phyloP scores from a whole-genome alignment of 2,329 filamentous ascomycete genomes.

The Pseudogymnoascus sp. region DNA sequence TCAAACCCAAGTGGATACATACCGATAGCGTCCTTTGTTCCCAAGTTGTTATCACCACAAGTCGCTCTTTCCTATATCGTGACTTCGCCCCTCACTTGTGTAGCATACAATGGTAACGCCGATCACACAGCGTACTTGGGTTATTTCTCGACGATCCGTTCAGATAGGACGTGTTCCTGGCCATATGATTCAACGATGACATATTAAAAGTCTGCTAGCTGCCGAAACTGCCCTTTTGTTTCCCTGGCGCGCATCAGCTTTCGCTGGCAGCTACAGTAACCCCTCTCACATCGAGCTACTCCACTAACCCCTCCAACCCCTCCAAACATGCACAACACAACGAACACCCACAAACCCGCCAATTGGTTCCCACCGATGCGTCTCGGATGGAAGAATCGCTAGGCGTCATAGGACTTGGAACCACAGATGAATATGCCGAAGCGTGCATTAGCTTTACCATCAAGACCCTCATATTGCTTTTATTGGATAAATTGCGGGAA shows the following conservation, averaged over 20 bases:
- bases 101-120: neutral
- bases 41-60: neutral
- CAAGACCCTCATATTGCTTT: neutral
- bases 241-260: neutral
- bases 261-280: neutral
- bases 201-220: neutral
- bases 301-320: neutral
- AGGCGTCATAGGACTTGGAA: neutral
- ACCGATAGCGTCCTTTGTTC: neutral
- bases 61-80: neutral
- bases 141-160: neutral
- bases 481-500: neutral
- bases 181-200: conserved; percentile 1
- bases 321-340: neutral
- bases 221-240: neutral
- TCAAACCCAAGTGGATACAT: neutral
- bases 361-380: neutral
- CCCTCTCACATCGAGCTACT: neutral
- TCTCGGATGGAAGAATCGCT: neutral
- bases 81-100: neutral
- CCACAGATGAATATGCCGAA: neutral
- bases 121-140: neutral
- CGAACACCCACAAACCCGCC: neutral
- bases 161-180: neutral
- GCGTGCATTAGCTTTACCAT: neutral